A percentile compares a stretch with the other conserved stretches of the same genome.
Evolutionary conservation across 2,329 filamentous ascomycete species (phyloP).

Genomic region (Exophiala alcalophila): DNA sequence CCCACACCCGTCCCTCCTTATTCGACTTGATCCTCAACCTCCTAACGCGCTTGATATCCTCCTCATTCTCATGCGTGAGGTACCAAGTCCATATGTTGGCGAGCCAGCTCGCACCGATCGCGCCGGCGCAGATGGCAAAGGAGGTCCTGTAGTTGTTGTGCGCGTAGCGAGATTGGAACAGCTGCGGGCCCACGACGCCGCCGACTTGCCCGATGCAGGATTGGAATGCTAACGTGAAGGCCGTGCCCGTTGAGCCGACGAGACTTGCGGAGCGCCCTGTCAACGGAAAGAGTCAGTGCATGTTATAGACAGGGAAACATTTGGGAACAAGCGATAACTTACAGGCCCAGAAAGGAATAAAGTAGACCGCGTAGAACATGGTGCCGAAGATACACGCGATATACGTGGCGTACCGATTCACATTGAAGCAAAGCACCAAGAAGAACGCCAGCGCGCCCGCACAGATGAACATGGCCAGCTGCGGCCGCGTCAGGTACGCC

Average conservation of each 20-base stretch:
- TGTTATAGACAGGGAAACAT: not conserved
- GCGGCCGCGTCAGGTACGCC: conserved; percentile 42
- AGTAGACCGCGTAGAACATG: conserved; percentile 45
- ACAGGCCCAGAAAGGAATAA: conserved; percentile 49
- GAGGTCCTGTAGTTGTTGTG: conserved; percentile 45
- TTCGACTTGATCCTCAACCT: conserved; percentile 34
- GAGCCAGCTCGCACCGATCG: conserved; percentile 38
- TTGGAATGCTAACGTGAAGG: conserved; percentile 52
- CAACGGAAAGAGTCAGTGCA: not conserved
- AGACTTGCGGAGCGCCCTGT: conserved; percentile 50
- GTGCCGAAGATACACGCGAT: conserved; percentile 46
- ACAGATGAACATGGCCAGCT: conserved; percentile 43
- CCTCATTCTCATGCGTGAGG: conserved; percentile 43
- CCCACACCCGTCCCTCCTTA: conserved; percentile 32
- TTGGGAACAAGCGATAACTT: conserved; percentile 19
- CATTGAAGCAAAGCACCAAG: conserved; percentile 43
- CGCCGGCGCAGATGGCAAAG: conserved; percentile 42
- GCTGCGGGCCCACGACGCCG: conserved; percentile 48
- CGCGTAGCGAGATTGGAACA: conserved; percentile 47
- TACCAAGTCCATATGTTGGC: conserved; percentile 44
- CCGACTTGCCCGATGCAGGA: conserved; percentile 53
- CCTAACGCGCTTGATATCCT: conserved; percentile 37
- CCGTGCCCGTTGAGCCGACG: conserved; percentile 48
- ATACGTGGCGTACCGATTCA: conserved; percentile 43
- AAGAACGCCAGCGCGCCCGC: conserved; percentile 45